Base-by-base conservation (phyloP, 768 basidiomycete species). In the Chalciporus chontae region DNA sequence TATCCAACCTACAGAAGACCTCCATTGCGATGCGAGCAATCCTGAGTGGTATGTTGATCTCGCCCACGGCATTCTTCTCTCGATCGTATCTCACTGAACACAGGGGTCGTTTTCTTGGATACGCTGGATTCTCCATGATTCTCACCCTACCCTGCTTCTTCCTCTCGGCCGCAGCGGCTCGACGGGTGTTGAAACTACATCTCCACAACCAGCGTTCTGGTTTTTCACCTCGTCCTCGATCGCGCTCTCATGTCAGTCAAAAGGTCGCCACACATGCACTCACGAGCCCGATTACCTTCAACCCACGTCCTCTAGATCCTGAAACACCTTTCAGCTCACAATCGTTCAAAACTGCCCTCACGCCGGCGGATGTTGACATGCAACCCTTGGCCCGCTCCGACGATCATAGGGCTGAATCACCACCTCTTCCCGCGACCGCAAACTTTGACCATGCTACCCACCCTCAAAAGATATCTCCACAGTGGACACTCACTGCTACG, bases 51-150 rank as follows among this genome's bases (percentile, higher is more conserved):
- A 57, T 40, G 77, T 58, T 37, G 17, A 40, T 26, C 40, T 26
- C 26, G 24, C 36, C 2, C 41, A 9, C 23, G 29, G 36, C 23
- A 39, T 51, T 4, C 42, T 21, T 29, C 17, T 45, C 34, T 57
- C 26, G 42, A 39, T 41, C 8, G 44, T 37, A 26, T n/a, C 46
- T 47, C 23, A 38, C 52, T 23, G 40, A 42, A 47, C 40, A 2
- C 47, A 86, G 85, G 85, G 73, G 79, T 26, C 79, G 84, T 40
- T 74, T 85, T 48, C 55, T 83, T n/a, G 77, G 79, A 34, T 85
- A 84, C 56, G 77, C 83, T 11, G 85, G 83, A 7, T 59, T 74
- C 7, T 75, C 83, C 0, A 70, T 83, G 49, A 47, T 79, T 38
- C 62, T 80, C 9, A 67, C 74, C 3, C 61, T 83, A 14, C 84